These are phyloP conservation scores for Curvularia hawaiiensis DNA, from an alignment of 2,329 filamentous ascomycete species.

Conservation along the genomic window DNA sequence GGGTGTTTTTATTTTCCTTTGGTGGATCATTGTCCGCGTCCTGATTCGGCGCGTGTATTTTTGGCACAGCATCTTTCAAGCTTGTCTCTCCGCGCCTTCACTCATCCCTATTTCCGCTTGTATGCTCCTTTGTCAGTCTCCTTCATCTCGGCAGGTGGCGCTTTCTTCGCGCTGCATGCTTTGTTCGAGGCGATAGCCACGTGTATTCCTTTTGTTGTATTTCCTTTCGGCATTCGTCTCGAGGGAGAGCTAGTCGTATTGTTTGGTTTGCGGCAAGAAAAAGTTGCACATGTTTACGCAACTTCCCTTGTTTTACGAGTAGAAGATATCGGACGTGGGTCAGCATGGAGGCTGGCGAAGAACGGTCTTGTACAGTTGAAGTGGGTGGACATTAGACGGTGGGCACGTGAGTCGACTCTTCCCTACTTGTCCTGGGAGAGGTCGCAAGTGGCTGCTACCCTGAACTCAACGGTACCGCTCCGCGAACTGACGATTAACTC, in stretches of 20 bases:
- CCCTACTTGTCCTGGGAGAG: not conserved
- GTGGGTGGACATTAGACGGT: not conserved
- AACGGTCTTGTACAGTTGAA: not conserved
- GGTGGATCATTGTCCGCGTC: constrained; percentile 10
- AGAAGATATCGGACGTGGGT: constrained; percentile 2
- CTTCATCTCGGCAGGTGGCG: constrained; percentile 3
- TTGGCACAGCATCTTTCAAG: constrained; percentile 3
- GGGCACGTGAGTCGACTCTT: not conserved
- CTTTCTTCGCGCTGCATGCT: constrained; percentile 3
- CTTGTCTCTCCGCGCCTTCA: constrained; percentile 10
- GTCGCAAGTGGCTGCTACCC: constrained; percentile 5
- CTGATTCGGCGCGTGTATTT: constrained; percentile 11
- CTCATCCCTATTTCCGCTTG: constrained; percentile 1
- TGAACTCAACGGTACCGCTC: constrained; percentile 7
- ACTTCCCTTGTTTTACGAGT: constrained; percentile 3
- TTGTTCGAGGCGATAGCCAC: constrained; percentile 2
- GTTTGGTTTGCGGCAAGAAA: constrained; percentile 5
- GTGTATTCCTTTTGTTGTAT: constrained; percentile 1
- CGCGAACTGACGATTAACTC: constrained; percentile 12
- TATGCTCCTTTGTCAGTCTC: constrained; percentile 4
- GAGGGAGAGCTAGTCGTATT: constrained; percentile 11
- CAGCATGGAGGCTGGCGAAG: not conserved
- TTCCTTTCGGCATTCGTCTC: constrained; percentile 1
- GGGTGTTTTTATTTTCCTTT: constrained; percentile 18
- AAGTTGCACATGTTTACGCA: constrained; percentile 13